phyloP scores from a whole-genome alignment of 345 rosid genomes.

The Capsella bursapastoris region DNA sequence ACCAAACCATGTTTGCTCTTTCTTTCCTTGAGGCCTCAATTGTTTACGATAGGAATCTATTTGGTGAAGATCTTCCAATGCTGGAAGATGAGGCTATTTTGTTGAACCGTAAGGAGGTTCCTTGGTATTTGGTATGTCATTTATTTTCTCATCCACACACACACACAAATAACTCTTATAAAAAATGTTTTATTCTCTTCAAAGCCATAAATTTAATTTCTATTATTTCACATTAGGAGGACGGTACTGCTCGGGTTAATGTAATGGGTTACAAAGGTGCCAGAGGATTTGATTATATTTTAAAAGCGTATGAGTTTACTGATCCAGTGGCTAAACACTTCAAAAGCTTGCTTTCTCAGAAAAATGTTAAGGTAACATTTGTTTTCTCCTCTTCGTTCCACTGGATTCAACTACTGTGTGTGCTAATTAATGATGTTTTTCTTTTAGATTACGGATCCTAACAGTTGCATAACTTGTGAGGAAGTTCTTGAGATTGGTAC shows the following conservation, averaged over 20 bases:
- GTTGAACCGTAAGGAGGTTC: not conserved
- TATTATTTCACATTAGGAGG: not conserved
- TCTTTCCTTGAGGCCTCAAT: not conserved
- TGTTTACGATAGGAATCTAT: not conserved
- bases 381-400: not conserved
- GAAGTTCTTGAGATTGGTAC: slow-evolving; percentile 6
- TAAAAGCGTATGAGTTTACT: not conserved
- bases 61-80: too few relatives aligned
- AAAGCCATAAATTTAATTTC: too few relatives aligned
- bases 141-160: not conserved
- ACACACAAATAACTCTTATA: too few relatives aligned
- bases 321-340: not conserved
- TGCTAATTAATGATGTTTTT: not conserved
- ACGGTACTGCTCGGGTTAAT: not conserved
- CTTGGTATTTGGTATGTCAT: not conserved
- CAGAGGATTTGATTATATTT: not conserved
- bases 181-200: too few relatives aligned
- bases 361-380: not conserved
- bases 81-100: not conserved
- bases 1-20: not conserved
- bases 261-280: not conserved
- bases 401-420: not conserved
- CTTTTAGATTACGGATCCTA: not conserved
- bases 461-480: not conserved
- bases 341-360: not conserved